Percentiles rank a stretch among this genome's conserved stretches.
These are phyloP conservation scores for Tulasnella sp. DNA, from an alignment of 768 basidiomycete species.

Conservation along the genomic window DNA sequence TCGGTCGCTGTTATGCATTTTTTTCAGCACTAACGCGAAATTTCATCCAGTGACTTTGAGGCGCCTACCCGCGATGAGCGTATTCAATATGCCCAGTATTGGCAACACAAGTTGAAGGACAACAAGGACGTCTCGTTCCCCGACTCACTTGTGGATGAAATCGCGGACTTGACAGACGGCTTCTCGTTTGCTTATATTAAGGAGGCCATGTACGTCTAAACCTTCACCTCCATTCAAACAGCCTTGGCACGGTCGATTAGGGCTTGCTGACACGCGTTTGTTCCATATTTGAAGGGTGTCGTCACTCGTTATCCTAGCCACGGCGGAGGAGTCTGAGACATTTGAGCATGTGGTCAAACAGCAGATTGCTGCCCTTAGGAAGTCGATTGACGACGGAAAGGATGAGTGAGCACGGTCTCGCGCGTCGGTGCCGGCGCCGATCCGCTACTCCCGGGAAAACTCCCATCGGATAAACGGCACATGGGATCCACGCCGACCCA, in stretches of 20 bases:
- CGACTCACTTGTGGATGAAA: conserved; percentile 55
- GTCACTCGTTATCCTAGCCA: conserved; percentile 61
- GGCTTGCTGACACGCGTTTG: not conserved
- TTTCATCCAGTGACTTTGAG: conserved; percentile 46
- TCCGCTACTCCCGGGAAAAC: not conserved
- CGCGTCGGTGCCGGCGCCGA: not conserved
- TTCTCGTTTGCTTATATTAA: conserved; percentile 90
- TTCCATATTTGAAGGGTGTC: conserved; percentile 45
- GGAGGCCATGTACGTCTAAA: conserved; percentile 69
- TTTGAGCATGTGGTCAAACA: conserved; percentile 53
- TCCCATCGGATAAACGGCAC: not conserved
- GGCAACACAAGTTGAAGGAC: conserved; percentile 68
- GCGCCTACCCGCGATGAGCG: conserved; percentile 66
- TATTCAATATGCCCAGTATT: conserved; percentile 65
- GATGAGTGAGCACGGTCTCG: not conserved
- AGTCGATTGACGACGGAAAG: conserved; percentile 56
- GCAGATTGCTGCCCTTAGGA: conserved; percentile 60
- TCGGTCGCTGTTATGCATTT: not conserved
- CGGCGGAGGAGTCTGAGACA: conserved; percentile 45
- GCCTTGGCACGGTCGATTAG: not conserved
- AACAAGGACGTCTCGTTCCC: conserved; percentile 67
- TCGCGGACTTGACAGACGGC: conserved; percentile 56
- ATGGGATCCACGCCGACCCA: conserved; percentile 48
- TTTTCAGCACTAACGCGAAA: not conserved
- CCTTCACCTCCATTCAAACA: not conserved